These are phyloP conservation scores for Phytopythium mirpurense DNA, from an alignment of 352 stramenopile genomes.

Conservation along the genomic window DNA sequence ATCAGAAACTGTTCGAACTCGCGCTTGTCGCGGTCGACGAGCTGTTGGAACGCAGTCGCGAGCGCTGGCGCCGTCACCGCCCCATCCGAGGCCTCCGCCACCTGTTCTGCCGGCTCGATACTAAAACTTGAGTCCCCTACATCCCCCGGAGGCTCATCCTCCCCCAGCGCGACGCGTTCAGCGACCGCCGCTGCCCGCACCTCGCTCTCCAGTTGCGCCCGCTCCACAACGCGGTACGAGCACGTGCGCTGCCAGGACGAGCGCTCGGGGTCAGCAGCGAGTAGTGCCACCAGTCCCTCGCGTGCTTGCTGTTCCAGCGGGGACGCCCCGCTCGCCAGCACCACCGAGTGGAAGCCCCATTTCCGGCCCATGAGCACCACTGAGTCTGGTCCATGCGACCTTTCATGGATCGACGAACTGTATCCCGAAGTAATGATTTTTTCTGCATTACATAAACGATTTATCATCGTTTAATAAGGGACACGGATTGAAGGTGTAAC, in stretches of 20 bases:
- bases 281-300: constrained; percentile 19
- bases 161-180: constrained; percentile 4
- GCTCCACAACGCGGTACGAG: constrained; percentile 44
- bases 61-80: constrained; percentile 23
- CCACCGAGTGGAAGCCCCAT: constrained; percentile 49
- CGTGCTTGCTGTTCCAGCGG: constrained; percentile 22
- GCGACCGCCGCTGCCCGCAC: constrained; percentile 3
- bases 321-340: constrained; percentile 35
- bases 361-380: background rate
- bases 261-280: constrained; percentile 22
- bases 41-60: constrained; percentile 45
- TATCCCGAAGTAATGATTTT: background rate
- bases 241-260: constrained; percentile 16
- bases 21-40: constrained; percentile 37
- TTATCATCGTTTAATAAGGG: background rate
- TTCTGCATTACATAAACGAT: background rate
- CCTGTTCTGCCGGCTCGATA: background rate
- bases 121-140: background rate
- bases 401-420: constrained; percentile 1
- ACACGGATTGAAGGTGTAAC: background rate
- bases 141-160: background rate
- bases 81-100: background rate
- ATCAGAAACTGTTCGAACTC: constrained; percentile 18
- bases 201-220: constrained; percentile 20
- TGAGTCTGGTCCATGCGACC: background rate